Conservation (phyloP, 1,139 yeast genomes). For the Blastobotrys elegans region DNA sequence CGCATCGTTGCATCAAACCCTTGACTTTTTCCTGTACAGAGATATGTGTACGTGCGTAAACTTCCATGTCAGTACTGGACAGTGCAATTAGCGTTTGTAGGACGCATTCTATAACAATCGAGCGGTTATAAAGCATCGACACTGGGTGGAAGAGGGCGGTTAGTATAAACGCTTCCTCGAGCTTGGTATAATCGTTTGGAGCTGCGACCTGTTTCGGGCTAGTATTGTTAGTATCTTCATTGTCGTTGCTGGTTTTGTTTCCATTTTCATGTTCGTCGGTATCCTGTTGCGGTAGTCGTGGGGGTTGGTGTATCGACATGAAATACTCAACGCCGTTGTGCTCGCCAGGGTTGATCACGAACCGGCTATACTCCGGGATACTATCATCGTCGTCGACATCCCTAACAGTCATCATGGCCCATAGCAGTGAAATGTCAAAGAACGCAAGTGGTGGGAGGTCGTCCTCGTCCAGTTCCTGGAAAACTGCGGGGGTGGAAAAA, state of each 20-base stretch:
- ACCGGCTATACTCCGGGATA: not conserved
- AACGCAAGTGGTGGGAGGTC: conserved; percentile 2
- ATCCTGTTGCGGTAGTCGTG: not conserved
- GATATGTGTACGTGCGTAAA: not conserved
- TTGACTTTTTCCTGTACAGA: conserved; percentile 8
- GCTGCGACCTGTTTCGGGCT: not conserved
- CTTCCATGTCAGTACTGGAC: not conserved
- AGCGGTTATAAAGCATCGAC: not conserved
- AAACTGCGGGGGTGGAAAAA: not conserved
- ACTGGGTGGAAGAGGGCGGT: conserved; percentile 1
- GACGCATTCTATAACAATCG: conserved; percentile 5
- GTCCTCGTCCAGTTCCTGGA: not conserved
- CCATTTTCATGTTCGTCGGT: not conserved
- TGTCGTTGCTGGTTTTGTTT: no score
- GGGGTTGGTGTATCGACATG: not conserved
- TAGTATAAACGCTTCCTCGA: conserved; percentile 8
- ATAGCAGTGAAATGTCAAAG: conserved; percentile 2
- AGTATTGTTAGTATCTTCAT: no score
- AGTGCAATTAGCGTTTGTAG: conserved; percentile 1
- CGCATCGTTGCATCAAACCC: not conserved
- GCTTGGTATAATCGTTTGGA: conserved; percentile 2
- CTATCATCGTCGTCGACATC: not conserved
- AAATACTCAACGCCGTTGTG: not conserved
- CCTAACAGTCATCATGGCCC: not conserved
- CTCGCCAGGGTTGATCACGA: conserved; percentile 3